Evolutionary conservation across 805 yeast species (phyloP), one percentile per base, ranked within the genome.

Genomic region (Wickerhamiella azymoides): DNA sequence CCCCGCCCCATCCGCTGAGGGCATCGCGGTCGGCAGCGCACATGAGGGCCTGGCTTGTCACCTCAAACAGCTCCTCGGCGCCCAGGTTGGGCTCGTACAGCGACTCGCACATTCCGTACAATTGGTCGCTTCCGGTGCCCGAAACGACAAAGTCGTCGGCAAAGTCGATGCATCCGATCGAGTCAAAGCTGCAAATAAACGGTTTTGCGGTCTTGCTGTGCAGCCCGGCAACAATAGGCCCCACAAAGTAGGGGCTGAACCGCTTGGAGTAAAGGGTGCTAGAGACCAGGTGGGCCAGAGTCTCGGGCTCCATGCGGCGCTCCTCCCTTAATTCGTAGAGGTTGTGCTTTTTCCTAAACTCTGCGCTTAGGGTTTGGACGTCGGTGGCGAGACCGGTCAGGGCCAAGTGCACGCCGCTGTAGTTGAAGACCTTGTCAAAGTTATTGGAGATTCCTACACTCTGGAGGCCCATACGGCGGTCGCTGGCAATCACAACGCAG

Each of bases 1-100:
- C 82, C 8, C 94, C 96, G 58, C 98, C 98, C 96, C 96, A 92
- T 54, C 99, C 99, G 26, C 94, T 80, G 48, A 92, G 71, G 5
- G 96, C 94, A 65, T 92, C 98, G 71, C 98, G 82, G 65, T 92
- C 98, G 32, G 83, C 93, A 16, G 96, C 97, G 62, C 83, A 85
- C 69, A 92, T 69, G 49, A 92, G 69, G 1, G 96, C 89, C 66
- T 92, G 98, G 55, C 93, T 79, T 54, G 86, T 82, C 36, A 97
- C 89, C 65, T 92, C 97, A 60, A 92, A 92, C 55, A 92, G 70
- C 63, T 92, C 96, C 54, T 92, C 97, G 5, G 97, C 86, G 62
- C 77, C 96, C 55, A 93, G 70, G 58, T 83, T 70, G 36, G 97
- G 96, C 66, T 92, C 97, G 65, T 86, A 93, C 49, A 92, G 71